Evolutionary conservation across 495 filamentous ascomycete genomes (phyloP).

Genomic region (Glonium stellatum): DNA sequence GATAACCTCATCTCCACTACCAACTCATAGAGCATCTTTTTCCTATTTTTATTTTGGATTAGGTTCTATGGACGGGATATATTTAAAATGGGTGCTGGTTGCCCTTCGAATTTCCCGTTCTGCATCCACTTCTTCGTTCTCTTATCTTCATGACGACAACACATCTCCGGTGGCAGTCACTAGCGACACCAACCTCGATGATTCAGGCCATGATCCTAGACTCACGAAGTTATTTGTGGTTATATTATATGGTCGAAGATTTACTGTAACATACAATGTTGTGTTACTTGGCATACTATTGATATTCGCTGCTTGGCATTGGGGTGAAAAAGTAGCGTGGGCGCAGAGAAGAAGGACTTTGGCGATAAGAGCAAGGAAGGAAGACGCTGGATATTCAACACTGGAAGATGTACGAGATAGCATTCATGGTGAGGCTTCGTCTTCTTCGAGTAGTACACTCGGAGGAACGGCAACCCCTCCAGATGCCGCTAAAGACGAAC

Average conservation of each 20-base stretch:
- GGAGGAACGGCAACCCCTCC: slow-evolving; percentile 23
- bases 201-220: slow-evolving; percentile 22
- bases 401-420: not conserved
- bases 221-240: slow-evolving; percentile 23
- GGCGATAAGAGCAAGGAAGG: not conserved
- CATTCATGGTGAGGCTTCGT: slow-evolving; percentile 16
- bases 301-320: slow-evolving; percentile 24
- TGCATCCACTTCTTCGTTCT: not conserved
- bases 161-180: not conserved
- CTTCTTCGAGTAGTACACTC: slow-evolving; percentile 32
- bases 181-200: not conserved
- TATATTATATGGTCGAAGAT: slow-evolving; percentile 22
- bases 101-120: not conserved
- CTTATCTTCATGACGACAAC: not conserved
- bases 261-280: slow-evolving; percentile 29
- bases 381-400: not conserved
- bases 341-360: not conserved
- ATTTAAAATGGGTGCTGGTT: not conserved
- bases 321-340: slow-evolving; percentile 13
- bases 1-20: no score
- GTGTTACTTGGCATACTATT: slow-evolving; percentile 24
- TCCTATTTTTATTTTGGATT: no score
- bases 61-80: not conserved
- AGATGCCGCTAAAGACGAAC: slow-evolving; percentile 20
- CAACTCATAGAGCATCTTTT: no score